These are phyloP conservation scores for Mortierella sp. DNA, from an alignment of 371 early-diverging fungal genomes.

Conservation along the genomic window DNA sequence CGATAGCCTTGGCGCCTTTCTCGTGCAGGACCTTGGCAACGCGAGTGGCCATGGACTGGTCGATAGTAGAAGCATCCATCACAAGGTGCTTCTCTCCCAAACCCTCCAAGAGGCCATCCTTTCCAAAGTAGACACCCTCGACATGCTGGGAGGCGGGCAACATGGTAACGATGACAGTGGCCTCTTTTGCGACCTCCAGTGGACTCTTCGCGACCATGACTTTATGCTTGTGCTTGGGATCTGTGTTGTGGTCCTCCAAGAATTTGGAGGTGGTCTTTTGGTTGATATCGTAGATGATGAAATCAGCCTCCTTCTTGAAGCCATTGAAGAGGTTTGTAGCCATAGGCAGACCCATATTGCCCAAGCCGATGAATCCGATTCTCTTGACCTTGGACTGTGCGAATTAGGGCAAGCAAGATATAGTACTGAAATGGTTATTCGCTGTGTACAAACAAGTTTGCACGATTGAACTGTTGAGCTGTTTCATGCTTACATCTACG, in stretches of 20 bases:
- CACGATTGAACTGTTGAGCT: neutral
- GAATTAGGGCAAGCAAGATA: neutral
- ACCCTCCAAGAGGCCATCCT: conserved; percentile 69
- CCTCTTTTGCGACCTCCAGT: conserved; percentile 77
- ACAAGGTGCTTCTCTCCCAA: conserved; percentile 67
- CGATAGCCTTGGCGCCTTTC: conserved; percentile 80
- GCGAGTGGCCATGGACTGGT: conserved; percentile 76
- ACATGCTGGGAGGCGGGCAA: conserved; percentile 90
- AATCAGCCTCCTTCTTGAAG: conserved; percentile 64
- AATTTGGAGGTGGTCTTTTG: conserved; percentile 68
- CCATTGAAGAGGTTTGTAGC: conserved; percentile 83
- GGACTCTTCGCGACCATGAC: conserved; percentile 71
- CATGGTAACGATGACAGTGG: conserved; percentile 92
- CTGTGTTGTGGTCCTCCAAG: conserved; percentile 53
- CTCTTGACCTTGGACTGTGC: conserved; percentile 58
- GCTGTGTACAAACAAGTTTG: neutral
- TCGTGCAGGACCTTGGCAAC: conserved; percentile 71
- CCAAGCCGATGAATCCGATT: conserved; percentile 95
- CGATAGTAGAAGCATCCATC: conserved; percentile 95
- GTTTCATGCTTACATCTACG: conserved; percentile 28
- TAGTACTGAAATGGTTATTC: neutral
- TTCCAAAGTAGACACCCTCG: conserved; percentile 80
- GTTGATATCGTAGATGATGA: conserved; percentile 83
- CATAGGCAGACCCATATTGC: conserved; percentile 96
- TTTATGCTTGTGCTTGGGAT: conserved; percentile 57